These are phyloP conservation scores for Suillus plorans DNA, from an alignment of 768 basidiomycete species.

Conservation along the genomic window DNA sequence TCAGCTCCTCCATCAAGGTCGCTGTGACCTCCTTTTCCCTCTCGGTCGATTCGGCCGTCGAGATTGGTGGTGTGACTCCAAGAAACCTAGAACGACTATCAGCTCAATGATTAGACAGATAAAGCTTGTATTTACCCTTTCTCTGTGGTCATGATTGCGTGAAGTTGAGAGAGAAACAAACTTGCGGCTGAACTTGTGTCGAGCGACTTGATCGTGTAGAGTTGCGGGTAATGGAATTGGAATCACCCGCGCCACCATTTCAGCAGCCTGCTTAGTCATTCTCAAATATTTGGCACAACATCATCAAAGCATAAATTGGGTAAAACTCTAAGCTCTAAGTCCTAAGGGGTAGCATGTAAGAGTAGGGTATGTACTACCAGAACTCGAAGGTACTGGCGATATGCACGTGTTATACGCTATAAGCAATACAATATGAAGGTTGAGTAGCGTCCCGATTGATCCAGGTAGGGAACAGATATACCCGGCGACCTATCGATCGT, in stretches of 20 bases:
- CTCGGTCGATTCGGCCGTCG: constrained; percentile 67
- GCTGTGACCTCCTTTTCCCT: constrained; percentile 81
- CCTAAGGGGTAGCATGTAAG: background rate
- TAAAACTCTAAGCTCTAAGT: background rate
- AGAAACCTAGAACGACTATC: constrained; percentile 49
- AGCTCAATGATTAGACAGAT: constrained; percentile 10
- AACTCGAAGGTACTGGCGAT: background rate
- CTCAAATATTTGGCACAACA: background rate
- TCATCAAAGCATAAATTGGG: background rate
- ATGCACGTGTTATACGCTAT: background rate
- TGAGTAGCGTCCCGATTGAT: background rate
- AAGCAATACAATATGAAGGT: background rate
- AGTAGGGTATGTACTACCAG: background rate
- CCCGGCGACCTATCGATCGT: background rate
- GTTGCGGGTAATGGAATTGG: constrained; percentile 1
- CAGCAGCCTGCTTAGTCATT: constrained; percentile 6
- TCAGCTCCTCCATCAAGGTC: constrained; percentile 89
- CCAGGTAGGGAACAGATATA: background rate
- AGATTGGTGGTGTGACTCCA: constrained; percentile 87
- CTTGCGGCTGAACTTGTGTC: constrained; percentile 7
- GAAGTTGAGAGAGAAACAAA: constrained; percentile 3
- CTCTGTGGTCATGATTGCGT: constrained; percentile 39
- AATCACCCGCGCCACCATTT: constrained; percentile 1
- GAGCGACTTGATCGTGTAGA: constrained; percentile 10
- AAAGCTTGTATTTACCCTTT: constrained; percentile 34